These are phyloP conservation scores for Sarocladium oryzae DNA, from an alignment of 2,329 filamentous ascomycete species.

Conservation along the genomic window DNA sequence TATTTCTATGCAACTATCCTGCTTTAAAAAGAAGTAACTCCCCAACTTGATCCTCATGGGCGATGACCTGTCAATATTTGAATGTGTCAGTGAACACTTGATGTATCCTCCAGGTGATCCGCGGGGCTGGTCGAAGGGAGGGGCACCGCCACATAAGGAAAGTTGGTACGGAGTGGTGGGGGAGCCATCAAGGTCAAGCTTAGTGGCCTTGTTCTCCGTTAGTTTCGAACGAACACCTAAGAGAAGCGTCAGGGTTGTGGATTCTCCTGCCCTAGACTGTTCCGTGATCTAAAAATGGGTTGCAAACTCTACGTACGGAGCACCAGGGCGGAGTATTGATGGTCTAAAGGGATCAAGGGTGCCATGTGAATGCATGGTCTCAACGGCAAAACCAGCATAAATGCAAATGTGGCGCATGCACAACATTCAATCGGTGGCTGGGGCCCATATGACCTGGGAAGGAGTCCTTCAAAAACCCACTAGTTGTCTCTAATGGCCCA, in stretches of 20 bases:
- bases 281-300: no score
- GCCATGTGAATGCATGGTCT: background rate
- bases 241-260: no score
- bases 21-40: no score
- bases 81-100: no score
- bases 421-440: background rate
- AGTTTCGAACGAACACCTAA: no score
- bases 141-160: background rate
- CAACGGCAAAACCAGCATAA: background rate
- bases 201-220: no score
- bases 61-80: no score
- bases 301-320: no score
- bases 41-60: no score
- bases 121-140: background rate
- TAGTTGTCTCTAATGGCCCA: background rate
- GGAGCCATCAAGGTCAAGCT: background rate
- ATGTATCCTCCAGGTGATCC: background rate
- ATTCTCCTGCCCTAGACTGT: background rate
- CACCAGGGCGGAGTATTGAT: no score
- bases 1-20: no score
- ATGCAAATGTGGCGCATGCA: background rate
- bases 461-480: background rate
- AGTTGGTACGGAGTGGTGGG: no score
- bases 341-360: background rate
- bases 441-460: conserved; percentile 1